These are phyloP conservation scores for Epipyxis sp. DNA, from an alignment of 108 stramenopile species.

Conservation along the genomic window DNA sequence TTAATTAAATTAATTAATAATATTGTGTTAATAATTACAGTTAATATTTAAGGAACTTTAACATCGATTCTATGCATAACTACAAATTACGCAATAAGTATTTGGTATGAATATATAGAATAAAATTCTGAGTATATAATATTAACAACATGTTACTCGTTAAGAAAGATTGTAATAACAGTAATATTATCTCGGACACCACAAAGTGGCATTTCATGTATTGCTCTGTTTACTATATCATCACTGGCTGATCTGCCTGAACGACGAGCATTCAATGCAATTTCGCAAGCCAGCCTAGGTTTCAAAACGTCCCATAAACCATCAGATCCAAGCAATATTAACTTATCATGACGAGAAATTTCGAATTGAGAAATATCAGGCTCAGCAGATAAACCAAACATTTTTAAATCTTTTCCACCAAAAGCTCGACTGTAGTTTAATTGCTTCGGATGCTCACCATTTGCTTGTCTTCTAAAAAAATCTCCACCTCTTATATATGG, in stretches of 20 bases:
- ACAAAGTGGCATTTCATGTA: constrained; percentile 3
- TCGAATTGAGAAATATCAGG: constrained; percentile 23
- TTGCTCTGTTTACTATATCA: neutral
- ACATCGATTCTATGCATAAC: too few species aligned
- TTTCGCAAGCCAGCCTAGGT: neutral
- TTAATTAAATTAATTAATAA: too few species aligned
- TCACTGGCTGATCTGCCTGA: neutral
- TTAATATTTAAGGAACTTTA: too few species aligned
- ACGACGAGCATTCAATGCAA: constrained; percentile 6
- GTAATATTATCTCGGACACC: neutral
- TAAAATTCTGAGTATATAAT: too few species aligned
- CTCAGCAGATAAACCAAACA: constrained; percentile 21
- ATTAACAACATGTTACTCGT: neutral
- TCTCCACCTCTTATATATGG: constrained; percentile 38
- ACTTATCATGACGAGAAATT: neutral
- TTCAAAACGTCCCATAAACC: constrained; percentile 6
- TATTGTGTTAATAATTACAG: too few species aligned
- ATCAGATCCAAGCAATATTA: neutral
- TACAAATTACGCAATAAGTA: too few species aligned
- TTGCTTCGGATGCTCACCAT: constrained; percentile 37
- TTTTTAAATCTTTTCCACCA: constrained; percentile 36
- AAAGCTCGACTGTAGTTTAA: constrained; percentile 36
- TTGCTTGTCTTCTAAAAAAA: constrained; percentile 10
- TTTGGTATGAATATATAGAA: too few species aligned
- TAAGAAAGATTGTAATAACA: constrained; percentile 1